Conservation (phyloP, 805 yeast genomes). For the Blastobotrys robertii region DNA sequence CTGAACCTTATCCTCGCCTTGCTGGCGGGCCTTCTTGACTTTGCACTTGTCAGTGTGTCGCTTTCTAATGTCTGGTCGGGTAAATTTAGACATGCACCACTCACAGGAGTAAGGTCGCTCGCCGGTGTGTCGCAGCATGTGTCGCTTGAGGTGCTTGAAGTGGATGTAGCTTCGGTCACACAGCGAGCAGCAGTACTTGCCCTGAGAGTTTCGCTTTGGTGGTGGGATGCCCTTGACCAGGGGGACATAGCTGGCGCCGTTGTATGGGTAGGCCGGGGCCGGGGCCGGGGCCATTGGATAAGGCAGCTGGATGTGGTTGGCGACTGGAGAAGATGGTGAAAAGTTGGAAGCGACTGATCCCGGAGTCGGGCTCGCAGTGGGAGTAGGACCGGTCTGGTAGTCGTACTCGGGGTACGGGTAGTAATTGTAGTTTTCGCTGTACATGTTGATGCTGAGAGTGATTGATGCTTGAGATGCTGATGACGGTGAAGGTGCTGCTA, state of each 20-base stretch:
- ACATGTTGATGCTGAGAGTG: too few species aligned
- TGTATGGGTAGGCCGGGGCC: too few species aligned
- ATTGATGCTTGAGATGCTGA: too few species aligned
- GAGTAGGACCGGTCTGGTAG: too few species aligned
- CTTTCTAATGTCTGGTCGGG: slow-evolving; percentile 65
- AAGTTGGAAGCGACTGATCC: neutral
- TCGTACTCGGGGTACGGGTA: too few species aligned
- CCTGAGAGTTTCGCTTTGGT: slow-evolving; percentile 40
- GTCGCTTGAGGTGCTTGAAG: slow-evolving; percentile 75
- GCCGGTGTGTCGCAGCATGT: slow-evolving; percentile 75
- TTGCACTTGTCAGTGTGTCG: slow-evolving; percentile 41
- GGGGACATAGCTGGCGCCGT: too few species aligned
- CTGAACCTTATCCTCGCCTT: too few species aligned
- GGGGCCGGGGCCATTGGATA: too few species aligned
- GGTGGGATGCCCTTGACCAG: neutral
- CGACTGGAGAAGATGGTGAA: neutral
- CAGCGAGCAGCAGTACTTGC: slow-evolving; percentile 20
- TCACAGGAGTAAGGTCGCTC: slow-evolving; percentile 76
- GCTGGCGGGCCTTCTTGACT: too few species aligned
- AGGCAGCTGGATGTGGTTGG: neutral
- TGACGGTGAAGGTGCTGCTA: too few species aligned
- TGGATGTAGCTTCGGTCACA: slow-evolving; percentile 22
- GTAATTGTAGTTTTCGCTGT: too few species aligned
- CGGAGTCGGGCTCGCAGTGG: too few species aligned
- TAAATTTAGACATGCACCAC: slow-evolving; percentile 58